Evolutionary conservation across 352 stramenopile species (phyloP).

Genomic region (Phytophthora boehmeriae): DNA sequence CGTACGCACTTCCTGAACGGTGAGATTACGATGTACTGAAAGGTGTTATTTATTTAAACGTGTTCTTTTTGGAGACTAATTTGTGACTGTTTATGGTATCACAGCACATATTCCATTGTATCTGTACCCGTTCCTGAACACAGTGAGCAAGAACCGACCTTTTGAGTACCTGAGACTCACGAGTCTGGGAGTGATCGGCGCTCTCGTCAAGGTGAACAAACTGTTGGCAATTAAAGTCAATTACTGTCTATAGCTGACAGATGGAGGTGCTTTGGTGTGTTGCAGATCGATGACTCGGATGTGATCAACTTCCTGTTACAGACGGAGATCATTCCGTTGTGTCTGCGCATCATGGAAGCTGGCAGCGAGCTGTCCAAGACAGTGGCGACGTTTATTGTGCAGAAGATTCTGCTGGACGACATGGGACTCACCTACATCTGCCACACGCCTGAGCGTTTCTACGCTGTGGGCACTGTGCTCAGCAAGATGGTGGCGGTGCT

Average conservation of each 20-base stretch:
- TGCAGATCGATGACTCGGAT: slow-evolving; percentile 96
- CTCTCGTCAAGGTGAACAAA: slow-evolving; percentile 93
- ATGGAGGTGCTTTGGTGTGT: slow-evolving; percentile 2
- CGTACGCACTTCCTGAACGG: slow-evolving; percentile 96
- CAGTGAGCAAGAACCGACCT: slow-evolving; percentile 97
- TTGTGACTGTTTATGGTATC: not conserved
- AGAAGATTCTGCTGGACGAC: slow-evolving; percentile 99
- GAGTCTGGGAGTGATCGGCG: slow-evolving; percentile 97
- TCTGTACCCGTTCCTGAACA: slow-evolving; percentile 99
- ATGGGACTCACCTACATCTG: slow-evolving; percentile 99
- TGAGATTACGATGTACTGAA: slow-evolving; percentile 25
- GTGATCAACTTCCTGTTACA: slow-evolving; percentile 99
- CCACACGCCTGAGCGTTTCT: slow-evolving; percentile 95
- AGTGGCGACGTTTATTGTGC: slow-evolving; percentile 99
- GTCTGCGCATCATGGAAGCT: slow-evolving; percentile 99
- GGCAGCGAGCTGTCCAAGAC: slow-evolving; percentile 98
- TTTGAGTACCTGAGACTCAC: slow-evolving; percentile 99
- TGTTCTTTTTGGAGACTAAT: not conserved
- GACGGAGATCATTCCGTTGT: slow-evolving; percentile 99
- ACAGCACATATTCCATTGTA: slow-evolving; percentile 97
- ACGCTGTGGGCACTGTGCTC: slow-evolving; percentile 92
- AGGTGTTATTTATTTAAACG: slow-evolving; percentile 5
- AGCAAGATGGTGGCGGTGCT: slow-evolving; percentile 97
- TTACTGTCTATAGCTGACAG: not conserved
- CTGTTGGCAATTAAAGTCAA: not conserved